These are phyloP conservation scores for Colletotrichum sublineola DNA, from an alignment of 2,329 filamentous ascomycete genomes.

Conservation along the genomic window DNA sequence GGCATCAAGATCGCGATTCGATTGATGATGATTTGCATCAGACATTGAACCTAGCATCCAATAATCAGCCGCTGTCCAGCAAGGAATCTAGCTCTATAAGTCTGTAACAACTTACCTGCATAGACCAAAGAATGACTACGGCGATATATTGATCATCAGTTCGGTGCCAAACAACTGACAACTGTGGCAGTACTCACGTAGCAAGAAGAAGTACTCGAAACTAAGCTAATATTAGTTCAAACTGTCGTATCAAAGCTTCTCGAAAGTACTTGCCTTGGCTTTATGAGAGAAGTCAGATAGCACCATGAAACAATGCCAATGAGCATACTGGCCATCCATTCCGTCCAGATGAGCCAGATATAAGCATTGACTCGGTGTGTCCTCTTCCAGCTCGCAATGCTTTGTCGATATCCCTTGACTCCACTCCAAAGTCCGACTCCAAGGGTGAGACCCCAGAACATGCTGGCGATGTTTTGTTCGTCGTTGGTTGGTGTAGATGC, in stretches of 20 bases:
- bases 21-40: conserved; percentile 67
- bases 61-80: not conserved
- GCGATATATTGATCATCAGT: not conserved
- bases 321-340: conserved; percentile 51
- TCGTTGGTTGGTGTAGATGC: conserved; percentile 33
- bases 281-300: conserved; percentile 51
- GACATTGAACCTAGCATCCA: conserved; percentile 52
- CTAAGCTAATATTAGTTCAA: not conserved
- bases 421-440: conserved; percentile 52
- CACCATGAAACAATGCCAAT: conserved; percentile 55
- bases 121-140: conserved; percentile 31
- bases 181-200: conserved; percentile 16
- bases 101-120: conserved; percentile 4
- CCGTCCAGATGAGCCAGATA: conserved; percentile 57
- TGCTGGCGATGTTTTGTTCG: conserved; percentile 53
- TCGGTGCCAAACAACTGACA: too few species aligned
- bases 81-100: fast-evolving
- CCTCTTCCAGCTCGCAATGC: conserved; percentile 49
- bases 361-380: conserved; percentile 53
- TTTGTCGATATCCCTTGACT: conserved; percentile 53
- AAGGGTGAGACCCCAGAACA: conserved; percentile 55
- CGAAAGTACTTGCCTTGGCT: conserved; percentile 46
- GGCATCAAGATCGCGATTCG: conserved; percentile 61
- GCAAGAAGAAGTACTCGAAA: conserved; percentile 36
- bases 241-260: too few species aligned